Conservation (phyloP, 352 stramenopile genomes). For the Pythium coloratum region DNA sequence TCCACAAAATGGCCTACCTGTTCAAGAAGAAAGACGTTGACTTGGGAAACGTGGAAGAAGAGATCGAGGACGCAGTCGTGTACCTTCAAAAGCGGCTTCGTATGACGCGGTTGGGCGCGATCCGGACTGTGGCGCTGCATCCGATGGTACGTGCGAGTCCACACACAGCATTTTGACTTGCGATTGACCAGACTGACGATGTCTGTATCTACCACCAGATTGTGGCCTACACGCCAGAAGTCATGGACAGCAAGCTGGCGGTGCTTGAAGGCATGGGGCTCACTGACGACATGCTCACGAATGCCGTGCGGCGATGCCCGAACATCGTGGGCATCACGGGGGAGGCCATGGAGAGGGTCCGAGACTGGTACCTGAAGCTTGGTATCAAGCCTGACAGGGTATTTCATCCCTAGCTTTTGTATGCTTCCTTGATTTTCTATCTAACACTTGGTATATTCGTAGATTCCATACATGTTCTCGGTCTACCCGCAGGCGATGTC, state of each 20-base stretch:
- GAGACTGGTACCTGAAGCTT: slow-evolving; percentile 15
- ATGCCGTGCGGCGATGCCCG: slow-evolving; percentile 7
- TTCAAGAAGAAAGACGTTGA: not conserved
- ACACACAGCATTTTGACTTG: not conserved
- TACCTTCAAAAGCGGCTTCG: slow-evolving; percentile 9
- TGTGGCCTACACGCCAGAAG: not conserved
- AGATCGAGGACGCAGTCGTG: not conserved
- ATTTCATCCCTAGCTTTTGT: not conserved
- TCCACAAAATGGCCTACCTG: not conserved
- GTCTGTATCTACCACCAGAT: slow-evolving; percentile 3
- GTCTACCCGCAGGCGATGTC: slow-evolving; percentile 46
- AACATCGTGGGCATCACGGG: slow-evolving; percentile 17
- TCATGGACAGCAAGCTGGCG: slow-evolving; percentile 16
- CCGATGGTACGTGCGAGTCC: slow-evolving; percentile 6
- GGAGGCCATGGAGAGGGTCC: slow-evolving; percentile 8
- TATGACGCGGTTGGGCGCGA: slow-evolving; percentile 1
- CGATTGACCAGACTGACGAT: not conserved
- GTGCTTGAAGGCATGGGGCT: slow-evolving; percentile 14
- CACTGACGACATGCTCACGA: not conserved
- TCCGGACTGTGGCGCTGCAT: slow-evolving; percentile 9
- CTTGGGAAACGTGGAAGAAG: slow-evolving; percentile 2
- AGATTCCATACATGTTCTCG: slow-evolving; percentile 60
- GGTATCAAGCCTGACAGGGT: slow-evolving; percentile 21
- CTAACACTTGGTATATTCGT: not conserved
- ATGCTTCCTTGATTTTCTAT: not conserved